Conservation (phyloP, 345 rosid genomes). For the Alliaria petiolata region DNA sequence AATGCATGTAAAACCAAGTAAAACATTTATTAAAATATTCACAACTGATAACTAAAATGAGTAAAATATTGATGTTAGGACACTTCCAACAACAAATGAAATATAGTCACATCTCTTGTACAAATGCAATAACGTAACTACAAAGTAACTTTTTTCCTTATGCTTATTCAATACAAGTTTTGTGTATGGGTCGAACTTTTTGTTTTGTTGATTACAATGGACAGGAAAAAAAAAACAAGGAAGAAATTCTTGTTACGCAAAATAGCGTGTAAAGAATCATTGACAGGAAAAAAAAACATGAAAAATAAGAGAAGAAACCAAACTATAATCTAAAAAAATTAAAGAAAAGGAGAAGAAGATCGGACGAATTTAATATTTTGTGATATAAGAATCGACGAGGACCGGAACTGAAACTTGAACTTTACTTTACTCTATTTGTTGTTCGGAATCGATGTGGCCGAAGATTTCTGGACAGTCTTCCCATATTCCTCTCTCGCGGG, state of each 20-base stretch:
- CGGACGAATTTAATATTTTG: background rate
- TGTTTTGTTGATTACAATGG: background rate
- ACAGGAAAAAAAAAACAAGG: background rate
- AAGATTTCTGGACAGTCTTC: slow-evolving; percentile 85
- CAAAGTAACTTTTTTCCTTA: no score
- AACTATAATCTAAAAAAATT: background rate
- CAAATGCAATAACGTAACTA: no score
- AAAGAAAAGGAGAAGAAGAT: background rate
- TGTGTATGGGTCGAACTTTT: background rate
- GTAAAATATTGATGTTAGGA: no score
- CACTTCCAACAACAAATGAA: no score
- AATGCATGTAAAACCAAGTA: no score
- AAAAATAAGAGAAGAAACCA: background rate
- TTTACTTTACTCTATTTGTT: slow-evolving; percentile 22
- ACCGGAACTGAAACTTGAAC: background rate
- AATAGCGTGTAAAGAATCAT: slow-evolving; percentile 17
- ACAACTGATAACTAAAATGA: no score
- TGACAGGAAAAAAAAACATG: background rate
- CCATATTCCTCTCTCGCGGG: slow-evolving; percentile 65
- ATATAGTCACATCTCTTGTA: no score
- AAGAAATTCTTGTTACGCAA: background rate
- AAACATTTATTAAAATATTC: no score
- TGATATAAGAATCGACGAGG: slow-evolving; percentile 4
- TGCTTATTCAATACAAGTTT: background rate
- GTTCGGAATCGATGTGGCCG: slow-evolving; percentile 70